Base-by-base conservation (phyloP, 768 basidiomycete species). In the Hygrophorus russula region DNA sequence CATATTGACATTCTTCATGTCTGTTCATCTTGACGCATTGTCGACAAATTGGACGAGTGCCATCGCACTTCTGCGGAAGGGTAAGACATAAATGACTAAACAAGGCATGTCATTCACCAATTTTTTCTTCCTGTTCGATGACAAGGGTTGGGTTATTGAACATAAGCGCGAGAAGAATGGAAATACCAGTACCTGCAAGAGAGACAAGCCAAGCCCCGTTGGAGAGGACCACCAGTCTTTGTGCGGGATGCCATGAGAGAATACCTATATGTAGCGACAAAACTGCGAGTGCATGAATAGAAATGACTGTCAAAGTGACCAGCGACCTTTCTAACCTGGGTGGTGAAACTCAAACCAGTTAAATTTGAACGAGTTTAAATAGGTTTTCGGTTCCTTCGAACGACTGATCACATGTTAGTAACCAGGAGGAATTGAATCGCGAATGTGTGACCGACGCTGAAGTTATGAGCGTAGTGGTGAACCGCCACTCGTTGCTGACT, bases 1-100 rank as follows among this genome's bases (percentile, higher is more conserved):
- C 74, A 60, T 78, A 81, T 42, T 68, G 59, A 56, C 79, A 80
- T 39, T 73, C 68, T 18, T 66, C 59, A 4, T 59, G 56, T 18
- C 76, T 59, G 53, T 71, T 72, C 60, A 75, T 71, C 49, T 74
- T 72, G 48, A 58, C 57, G 51, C 78, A 81, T 51, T 75, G 74
- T 15, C 60, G 57, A 53, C 78, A 80, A 29, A 69, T 62, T 12
- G 78, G 78, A 32, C 73, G 72, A 18, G 55, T 56, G 13, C 76
- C 76, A 52, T 78, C 75, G 53, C 78, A 81, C 72, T 74, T 73
- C 78, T 80, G 49, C 9, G 18, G 35, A 41, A 36, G 11, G 39
- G 32, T 44, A 28, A 14, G 20, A 33, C 11, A 28, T 32, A 14
- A 18, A n/a, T 28, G 13, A 38, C 35, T 29, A 15, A n/a, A 11